These are phyloP conservation scores for Eimeria mitis DNA, from an alignment of 169 alveolate genomes.

Conservation along the genomic window DNA sequence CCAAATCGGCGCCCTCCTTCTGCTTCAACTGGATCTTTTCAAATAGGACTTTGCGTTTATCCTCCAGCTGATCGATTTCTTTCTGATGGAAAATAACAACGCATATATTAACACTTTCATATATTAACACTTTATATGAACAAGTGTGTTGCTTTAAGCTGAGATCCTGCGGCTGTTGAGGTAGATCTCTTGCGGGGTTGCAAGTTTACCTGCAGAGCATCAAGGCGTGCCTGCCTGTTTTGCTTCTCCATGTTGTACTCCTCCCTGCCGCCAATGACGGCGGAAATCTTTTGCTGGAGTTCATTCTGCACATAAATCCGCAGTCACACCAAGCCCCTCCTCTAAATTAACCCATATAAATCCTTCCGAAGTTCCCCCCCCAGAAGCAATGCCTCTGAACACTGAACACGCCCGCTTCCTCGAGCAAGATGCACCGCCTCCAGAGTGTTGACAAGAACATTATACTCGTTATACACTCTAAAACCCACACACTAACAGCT, in stretches of 20 bases:
- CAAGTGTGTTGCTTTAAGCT: neutral
- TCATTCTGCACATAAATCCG: constrained; percentile 45
- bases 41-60: constrained; percentile 49
- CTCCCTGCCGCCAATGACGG: constrained; percentile 75
- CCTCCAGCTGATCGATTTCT: constrained; percentile 72
- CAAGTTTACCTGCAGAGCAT: constrained; percentile 53
- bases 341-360: no score
- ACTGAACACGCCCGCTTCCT: no score
- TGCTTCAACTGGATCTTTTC: constrained; percentile 74
- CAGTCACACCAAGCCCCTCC: neutral
- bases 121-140: neutral
- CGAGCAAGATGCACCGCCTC: neutral
- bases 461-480: neutral
- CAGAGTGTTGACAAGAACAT: neutral
- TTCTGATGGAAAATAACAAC: constrained; percentile 26
- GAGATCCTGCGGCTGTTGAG: neutral
- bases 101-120: neutral
- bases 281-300: constrained; percentile 72
- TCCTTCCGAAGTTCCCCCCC: no score
- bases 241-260: constrained; percentile 81
- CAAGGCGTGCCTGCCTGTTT: constrained; percentile 72
- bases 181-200: neutral
- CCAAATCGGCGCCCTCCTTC: constrained; percentile 78
- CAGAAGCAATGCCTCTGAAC: neutral
- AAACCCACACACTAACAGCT: neutral